phyloP scores from a whole-genome alignment of 371 early-diverging fungal species.

The Ordospora colligata region DNA sequence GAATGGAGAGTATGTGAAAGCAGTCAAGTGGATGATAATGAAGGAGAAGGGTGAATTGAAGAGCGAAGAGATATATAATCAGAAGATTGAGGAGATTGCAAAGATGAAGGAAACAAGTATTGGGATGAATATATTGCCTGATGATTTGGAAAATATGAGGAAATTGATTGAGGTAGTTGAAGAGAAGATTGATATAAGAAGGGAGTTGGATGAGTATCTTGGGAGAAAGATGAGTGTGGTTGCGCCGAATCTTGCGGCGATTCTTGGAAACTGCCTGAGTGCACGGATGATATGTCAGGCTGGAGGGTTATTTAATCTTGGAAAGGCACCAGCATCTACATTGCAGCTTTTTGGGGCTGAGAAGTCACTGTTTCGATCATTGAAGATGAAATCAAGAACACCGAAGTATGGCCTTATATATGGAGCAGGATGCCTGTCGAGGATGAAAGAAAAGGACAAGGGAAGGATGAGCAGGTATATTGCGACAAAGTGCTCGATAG shows the following conservation, averaged over 20 bases:
- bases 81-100: neutral
- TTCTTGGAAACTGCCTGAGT: conserved; percentile 88
- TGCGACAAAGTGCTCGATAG: conserved; percentile 92
- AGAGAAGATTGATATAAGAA: conserved; percentile 67
- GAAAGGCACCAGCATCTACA: conserved; percentile 90
- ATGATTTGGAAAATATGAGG: conserved; percentile 5
- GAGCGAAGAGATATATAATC: neutral
- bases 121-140: conserved; percentile 11
- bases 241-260: conserved; percentile 88
- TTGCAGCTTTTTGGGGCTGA: conserved; percentile 97
- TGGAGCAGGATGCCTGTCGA: conserved; percentile 82
- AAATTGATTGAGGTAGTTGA: conserved; percentile 10
- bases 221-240: conserved; percentile 81
- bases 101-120: conserved; percentile 1
- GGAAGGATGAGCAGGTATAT: conserved; percentile 89
- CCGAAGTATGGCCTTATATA: conserved; percentile 96
- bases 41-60: neutral
- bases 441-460: conserved; percentile 86
- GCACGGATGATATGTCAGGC: conserved; percentile 86
- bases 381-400: conserved; percentile 90
- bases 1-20: conserved; percentile 17
- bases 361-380: conserved; percentile 87
- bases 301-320: conserved; percentile 84
- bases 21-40: neutral
- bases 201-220: conserved; percentile 75